Base-by-base conservation (phyloP, 192 early-diverging fungal genomes). In the Chytriomyces sp. region DNA sequence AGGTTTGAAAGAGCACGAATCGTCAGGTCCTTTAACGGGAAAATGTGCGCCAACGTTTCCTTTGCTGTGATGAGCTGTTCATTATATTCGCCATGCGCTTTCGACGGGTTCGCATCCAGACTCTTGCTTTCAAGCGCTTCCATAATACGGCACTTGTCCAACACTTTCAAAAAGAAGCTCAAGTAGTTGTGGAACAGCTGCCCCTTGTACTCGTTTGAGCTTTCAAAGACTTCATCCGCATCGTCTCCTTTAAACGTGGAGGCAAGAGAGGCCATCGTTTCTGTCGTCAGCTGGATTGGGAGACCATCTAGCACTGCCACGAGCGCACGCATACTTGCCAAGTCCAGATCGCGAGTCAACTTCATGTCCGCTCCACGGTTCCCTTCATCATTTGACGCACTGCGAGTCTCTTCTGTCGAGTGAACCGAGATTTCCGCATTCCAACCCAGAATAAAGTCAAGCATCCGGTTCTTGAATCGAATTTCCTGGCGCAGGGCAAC, bases 1-100 rank as follows among this genome's bases (percentile, higher is more conserved):
- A 99, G 89, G 77, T 97, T 94, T 23, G 94, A 94, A 59, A 99
- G 84, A 2, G 93, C 93, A 61, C 92, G 87, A 80, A 98, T 95
- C 5, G 93, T 92, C 59, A 91, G 89, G n/a, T 96, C 93, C 80
- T 94, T 94, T 43, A 96, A 72, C 23, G 90, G 88, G 0, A 82
- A 85, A 7, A 93, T 78, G 77, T 93, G 88, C 45, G 88, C 87
- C 11, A 89, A 79, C 61, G 80, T 86, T 35, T 90, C 91, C 53
- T 88, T 91, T 9, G 88, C 86, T 20, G 75, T 50, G 8, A 76
- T n/a, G 2, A 64, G n/a, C 65, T 78, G 77, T 24, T 64, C 59
- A 43, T 71, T 70, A 61, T 63, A 64, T 77, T 77, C 61, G 67
- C 67, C 57, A 45, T 49, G 23, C 64, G 62, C 20, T 73, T 45